A percentile compares a stretch with the other conserved stretches of the same genome.
Evolutionary conservation across 78 protist species (phyloP).

Genomic region (Dictyostelium capitatum): DNA sequence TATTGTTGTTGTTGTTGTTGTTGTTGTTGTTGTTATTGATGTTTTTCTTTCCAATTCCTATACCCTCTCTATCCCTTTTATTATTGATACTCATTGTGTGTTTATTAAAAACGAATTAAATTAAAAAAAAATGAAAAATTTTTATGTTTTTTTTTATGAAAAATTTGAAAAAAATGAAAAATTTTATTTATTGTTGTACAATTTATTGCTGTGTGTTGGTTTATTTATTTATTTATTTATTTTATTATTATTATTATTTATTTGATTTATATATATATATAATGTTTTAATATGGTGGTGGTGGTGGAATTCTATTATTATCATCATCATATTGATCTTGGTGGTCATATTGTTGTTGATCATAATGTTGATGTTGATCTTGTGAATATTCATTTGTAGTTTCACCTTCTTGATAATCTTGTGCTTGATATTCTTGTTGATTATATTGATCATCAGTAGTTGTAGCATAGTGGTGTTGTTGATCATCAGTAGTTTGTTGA

Average conservation of each 20-base stretch:
- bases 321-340: conserved; percentile 1
- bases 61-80: too few relatives aligned
- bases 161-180: neutral
- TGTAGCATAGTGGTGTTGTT: neutral
- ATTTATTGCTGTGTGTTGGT: too few relatives aligned
- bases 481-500: neutral
- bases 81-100: too few relatives aligned
- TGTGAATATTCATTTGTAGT: conserved; percentile 8
- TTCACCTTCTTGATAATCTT: conserved; percentile 15
- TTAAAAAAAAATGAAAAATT: too few relatives aligned
- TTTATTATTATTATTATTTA: neutral
- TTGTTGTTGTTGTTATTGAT: neutral
- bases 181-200: too few relatives aligned
- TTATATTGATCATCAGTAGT: neutral
- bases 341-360: neutral
- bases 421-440: conserved; percentile 26
- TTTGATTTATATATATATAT: neutral
- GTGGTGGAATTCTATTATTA: conserved; percentile 23
- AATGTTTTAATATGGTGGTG: conserved; percentile 9
- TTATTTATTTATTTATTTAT: too few relatives aligned
- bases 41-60: too few relatives aligned
- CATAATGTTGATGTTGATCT: conserved; percentile 6
- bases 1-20: neutral
- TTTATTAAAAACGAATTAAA: too few relatives aligned
- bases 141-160: too few relatives aligned